Percentiles rank a stretch among this genome's conserved stretches.
These are phyloP conservation scores for Rhododendron vialii DNA, from an alignment of 148 eudicot species.

Conservation along the genomic window DNA sequence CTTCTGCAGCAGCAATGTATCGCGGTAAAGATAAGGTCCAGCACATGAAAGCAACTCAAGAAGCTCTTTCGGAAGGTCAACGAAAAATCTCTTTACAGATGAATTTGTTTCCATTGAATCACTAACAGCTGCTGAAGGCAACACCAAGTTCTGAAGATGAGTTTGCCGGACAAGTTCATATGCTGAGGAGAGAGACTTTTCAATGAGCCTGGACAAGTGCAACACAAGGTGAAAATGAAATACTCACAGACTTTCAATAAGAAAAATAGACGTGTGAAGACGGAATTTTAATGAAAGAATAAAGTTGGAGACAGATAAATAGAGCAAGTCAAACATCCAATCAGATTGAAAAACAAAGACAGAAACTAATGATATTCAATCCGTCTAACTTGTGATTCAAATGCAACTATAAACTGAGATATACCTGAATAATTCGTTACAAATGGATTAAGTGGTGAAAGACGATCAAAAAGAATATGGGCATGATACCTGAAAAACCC, in stretches of 20 bases:
- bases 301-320: not conserved
- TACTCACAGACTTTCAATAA: not conserved
- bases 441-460: conserved; percentile 39
- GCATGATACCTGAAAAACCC: conserved; percentile 65
- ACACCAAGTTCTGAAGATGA: conserved; percentile 33
- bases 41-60: conserved; percentile 91
- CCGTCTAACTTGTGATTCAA: no score
- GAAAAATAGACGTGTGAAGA: not conserved
- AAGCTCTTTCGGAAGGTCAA: conserved; percentile 71
- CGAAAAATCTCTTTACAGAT: conserved; percentile 21
- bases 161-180: conserved; percentile 49
- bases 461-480: conserved; percentile 28
- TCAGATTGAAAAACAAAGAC: not conserved
- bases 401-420: not conserved
- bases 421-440: conserved; percentile 52
- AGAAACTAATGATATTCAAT: not conserved
- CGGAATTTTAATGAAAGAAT: not conserved
- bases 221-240: not conserved
- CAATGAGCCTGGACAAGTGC: conserved; percentile 61
- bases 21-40: conserved; percentile 91
- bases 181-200: conserved; percentile 60
- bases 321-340: not conserved
- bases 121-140: conserved; percentile 20
- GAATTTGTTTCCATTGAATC: conserved; percentile 42
- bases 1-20: conserved; percentile 85